Evolutionary conservation across 495 filamentous ascomycete genomes (phyloP).

Genomic region (Talaromyces liani): DNA sequence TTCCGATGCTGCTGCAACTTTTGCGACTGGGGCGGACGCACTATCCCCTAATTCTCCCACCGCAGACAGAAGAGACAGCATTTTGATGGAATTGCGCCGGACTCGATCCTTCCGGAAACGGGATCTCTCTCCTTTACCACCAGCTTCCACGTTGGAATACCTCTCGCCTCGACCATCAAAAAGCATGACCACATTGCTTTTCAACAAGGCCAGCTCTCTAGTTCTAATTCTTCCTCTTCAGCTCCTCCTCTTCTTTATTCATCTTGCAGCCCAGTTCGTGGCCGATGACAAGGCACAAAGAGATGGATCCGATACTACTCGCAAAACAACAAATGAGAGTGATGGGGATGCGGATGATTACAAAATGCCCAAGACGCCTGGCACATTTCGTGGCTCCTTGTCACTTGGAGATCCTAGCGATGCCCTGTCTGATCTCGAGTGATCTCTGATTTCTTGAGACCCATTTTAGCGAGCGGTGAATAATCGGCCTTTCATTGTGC

Average conservation of each 20-base stretch:
- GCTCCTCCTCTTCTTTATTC: conserved; percentile 68
- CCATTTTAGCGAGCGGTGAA: too few relatives aligned
- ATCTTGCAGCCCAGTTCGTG: conserved; percentile 67
- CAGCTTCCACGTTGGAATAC: conserved; percentile 56
- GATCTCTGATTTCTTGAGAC: not conserved
- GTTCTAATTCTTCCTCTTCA: conserved; percentile 68
- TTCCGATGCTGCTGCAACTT: not conserved
- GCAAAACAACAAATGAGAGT: not conserved
- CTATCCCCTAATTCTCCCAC: not conserved
- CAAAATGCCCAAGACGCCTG: conserved; percentile 30
- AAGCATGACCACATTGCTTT: conserved; percentile 52
- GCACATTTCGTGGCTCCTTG: not conserved
- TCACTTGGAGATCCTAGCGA: not conserved
- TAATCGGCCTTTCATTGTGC: too few relatives aligned
- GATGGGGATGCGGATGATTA: conserved; percentile 32
- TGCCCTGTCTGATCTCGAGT: not conserved
- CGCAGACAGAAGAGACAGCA: not conserved
- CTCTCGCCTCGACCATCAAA: conserved; percentile 23
- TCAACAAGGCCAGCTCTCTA: conserved; percentile 68
- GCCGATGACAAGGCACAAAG: conserved; percentile 38
- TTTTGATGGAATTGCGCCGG: not conserved
- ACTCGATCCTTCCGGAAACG: conserved; percentile 42
- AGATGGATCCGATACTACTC: conserved; percentile 1
- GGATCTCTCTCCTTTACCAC: conserved; percentile 63
- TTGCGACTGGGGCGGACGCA: not conserved